These are phyloP conservation scores for Agroathelia rolfsii DNA, from an alignment of 1,284 basidiomycete species.

Conservation along the genomic window DNA sequence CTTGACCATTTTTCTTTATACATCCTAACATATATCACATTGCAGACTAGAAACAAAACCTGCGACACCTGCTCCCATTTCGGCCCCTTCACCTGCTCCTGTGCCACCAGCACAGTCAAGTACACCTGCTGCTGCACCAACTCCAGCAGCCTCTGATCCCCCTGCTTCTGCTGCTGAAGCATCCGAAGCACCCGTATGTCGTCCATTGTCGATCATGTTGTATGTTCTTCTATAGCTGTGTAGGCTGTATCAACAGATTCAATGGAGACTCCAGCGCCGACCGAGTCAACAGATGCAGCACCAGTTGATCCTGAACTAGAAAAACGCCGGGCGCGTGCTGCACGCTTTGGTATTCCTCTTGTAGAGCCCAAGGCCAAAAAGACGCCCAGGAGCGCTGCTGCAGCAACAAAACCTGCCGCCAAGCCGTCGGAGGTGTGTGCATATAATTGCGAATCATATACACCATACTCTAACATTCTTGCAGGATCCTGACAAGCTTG, in stretches of 20 bases:
- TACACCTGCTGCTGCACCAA: constrained; percentile 10
- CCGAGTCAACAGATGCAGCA: constrained; percentile 8
- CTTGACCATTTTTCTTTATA: constrained; percentile 3
- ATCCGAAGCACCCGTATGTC: background rate
- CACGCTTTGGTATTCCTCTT: constrained; percentile 57
- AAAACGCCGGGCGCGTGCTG: constrained; percentile 52
- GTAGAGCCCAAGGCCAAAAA: constrained; percentile 29
- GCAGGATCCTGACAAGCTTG: constrained; percentile 39
- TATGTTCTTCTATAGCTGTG: constrained; percentile 6
- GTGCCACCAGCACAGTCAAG: constrained; percentile 9
- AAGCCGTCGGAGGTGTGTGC: constrained; percentile 18
- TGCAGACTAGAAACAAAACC: constrained; percentile 29
- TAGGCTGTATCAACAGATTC: constrained; percentile 7
- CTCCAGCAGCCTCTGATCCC: constrained; percentile 10
- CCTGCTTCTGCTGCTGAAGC: background rate
- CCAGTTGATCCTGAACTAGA: constrained; percentile 38
- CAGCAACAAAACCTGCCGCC: constrained; percentile 5
- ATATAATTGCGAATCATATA: constrained; percentile 3
- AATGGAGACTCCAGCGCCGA: constrained; percentile 9
- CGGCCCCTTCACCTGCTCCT: constrained; percentile 9
- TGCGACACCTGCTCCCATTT: constrained; percentile 11
- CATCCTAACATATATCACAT: constrained; percentile 14
- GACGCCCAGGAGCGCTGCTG: constrained; percentile 12
- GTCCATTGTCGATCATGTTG: background rate
- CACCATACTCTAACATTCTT: constrained; percentile 6